Base-by-base conservation (phyloP, 2,329 filamentous ascomycete genomes). In the Calycina herbarum region DNA sequence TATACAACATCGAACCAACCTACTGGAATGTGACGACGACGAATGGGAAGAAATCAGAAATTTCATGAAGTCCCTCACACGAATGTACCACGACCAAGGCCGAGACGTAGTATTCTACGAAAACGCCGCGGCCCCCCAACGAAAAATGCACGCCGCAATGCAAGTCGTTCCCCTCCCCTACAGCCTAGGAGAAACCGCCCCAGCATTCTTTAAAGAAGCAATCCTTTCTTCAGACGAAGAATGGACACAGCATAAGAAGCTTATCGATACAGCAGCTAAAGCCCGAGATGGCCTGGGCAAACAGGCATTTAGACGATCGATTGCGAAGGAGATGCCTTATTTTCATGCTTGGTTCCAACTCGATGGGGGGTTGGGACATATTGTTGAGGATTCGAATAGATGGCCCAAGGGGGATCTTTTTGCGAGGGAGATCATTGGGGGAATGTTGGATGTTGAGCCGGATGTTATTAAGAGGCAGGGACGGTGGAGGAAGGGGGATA, bases 21-120 rank as follows among this genome's bases (percentile, higher is more conserved):
- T 99, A 0, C 82, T 99, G n/a, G 94, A 97, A 78, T 99, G 95
- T 77, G 94, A 98, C 77, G 94, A 99, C 75, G 95, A 99, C 75
- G 95, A 99, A 77, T 99, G 96, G 96, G 95, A 99, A 76, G 95
- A 99, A 78, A 89, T 99, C 5, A 91, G 95, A 71, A 99, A 99
- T 77, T 99, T 99, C 76, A 98, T 98, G 94, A 99, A 99, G 81
- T 91, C 88, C 66, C 83, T 99, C 24, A 97, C 91, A 4, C 88
- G 94, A 57, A 90, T 97, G 86, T 99, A 98, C 78, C 93, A 96
- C 79, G 91, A 94, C 56, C 93, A 96, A 77, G 93, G 94, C 11
- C 90, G 92, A 61, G 92, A 95, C 73, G 94, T 98, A 10, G 82
- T 99, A 68, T 99, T 99, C 80, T 99, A 99, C 82, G 95, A 99